Evolutionary conservation across 2,329 filamentous ascomycete genomes (phyloP).

Genomic region (Epichloe festucae): DNA sequence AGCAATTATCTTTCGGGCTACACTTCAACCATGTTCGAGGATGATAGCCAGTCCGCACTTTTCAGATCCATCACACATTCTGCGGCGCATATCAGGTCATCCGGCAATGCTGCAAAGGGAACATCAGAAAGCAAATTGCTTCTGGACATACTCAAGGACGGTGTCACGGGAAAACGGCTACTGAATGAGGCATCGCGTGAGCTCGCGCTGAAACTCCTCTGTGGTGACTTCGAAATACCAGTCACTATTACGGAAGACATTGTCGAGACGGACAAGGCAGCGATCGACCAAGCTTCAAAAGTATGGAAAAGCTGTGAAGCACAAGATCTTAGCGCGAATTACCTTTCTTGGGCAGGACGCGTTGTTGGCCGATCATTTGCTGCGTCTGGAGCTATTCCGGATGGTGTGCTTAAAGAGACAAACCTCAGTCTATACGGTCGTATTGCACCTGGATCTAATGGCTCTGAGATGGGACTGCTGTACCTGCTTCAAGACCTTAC

Average conservation of each 20-base stretch:
- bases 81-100: conserved; percentile 51
- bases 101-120: conserved; percentile 55
- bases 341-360: conserved; percentile 73
- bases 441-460: conserved; percentile 31
- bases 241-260: conserved; percentile 41
- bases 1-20: conserved; percentile 54
- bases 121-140: conserved; percentile 71
- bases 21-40: conserved; percentile 37
- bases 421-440: conserved; percentile 36
- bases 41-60: conserved; percentile 34
- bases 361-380: conserved; percentile 77
- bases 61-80: conserved; percentile 58
- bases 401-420: conserved; percentile 48
- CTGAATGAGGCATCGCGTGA: conserved; percentile 58
- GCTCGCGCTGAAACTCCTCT: conserved; percentile 60
- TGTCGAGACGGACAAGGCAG: conserved; percentile 52
- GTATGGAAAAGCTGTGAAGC: conserved; percentile 66
- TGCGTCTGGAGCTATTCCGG: conserved; percentile 54
- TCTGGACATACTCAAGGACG: conserved; percentile 67
- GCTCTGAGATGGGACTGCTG: conserved; percentile 52
- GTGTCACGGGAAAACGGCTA: conserved; percentile 45
- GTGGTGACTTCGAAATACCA: conserved; percentile 55
- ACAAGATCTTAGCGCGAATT: conserved; percentile 50
- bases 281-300: conserved; percentile 47
- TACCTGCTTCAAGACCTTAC: conserved; percentile 49